These are phyloP conservation scores for Melocanna baccifera DNA, from an alignment of 176 grass and related monocot genomes.

Conservation along the genomic window DNA sequence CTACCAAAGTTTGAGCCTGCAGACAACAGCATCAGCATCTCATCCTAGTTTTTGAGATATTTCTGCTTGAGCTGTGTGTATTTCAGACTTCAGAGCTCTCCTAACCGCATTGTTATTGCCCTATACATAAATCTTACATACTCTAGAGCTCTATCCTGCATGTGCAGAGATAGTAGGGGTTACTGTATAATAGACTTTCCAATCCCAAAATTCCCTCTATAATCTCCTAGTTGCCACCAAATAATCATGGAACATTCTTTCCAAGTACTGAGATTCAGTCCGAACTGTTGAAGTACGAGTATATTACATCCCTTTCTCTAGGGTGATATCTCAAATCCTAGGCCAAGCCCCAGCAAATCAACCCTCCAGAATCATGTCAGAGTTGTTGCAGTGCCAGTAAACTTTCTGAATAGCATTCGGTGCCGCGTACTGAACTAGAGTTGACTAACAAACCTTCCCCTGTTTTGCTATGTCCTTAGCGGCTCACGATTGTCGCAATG, in stretches of 20 bases:
- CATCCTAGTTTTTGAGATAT: background rate
- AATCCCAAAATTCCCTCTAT: too few species aligned
- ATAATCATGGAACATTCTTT: background rate
- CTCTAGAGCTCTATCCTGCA: background rate
- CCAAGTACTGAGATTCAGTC: background rate
- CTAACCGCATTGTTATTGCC: background rate
- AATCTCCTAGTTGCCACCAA: background rate
- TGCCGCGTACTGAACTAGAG: conserved; percentile 39
- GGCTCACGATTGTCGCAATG: background rate
- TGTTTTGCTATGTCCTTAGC: background rate
- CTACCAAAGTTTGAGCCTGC: background rate
- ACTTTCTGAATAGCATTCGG: conserved; percentile 16
- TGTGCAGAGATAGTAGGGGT: background rate
- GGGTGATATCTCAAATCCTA: background rate
- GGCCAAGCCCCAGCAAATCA: background rate
- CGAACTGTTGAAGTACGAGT: too few species aligned
- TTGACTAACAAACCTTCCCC: conserved; percentile 12
- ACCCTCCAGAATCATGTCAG: conserved; percentile 24
- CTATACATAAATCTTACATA: background rate
- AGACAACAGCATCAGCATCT: background rate
- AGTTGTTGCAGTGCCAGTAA: background rate
- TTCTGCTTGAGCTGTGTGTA: background rate
- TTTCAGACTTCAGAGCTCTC: background rate
- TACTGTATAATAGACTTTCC: background rate
- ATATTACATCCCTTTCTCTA: too few species aligned